These are phyloP conservation scores for Haplosporangium sp. DNA, from an alignment of 371 early-diverging fungal species.

Conservation along the genomic window DNA sequence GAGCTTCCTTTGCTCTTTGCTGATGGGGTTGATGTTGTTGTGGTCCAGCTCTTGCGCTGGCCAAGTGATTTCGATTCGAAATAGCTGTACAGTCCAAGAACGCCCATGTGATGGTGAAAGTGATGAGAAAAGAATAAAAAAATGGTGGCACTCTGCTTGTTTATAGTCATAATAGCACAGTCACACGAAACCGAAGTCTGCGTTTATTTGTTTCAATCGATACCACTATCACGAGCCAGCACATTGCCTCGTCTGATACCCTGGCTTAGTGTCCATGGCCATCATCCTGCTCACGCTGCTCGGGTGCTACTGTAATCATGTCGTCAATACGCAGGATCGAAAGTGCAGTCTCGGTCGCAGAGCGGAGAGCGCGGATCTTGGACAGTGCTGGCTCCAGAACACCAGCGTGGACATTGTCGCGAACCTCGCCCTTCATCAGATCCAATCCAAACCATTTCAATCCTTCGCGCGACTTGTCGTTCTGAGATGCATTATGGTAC, in stretches of 20 bases:
- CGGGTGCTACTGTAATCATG: constrained; percentile 85
- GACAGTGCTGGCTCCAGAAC: constrained; percentile 99
- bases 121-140: too few relatives aligned
- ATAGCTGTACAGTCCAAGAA: constrained; percentile 47
- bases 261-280: constrained; percentile 63
- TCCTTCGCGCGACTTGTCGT: constrained; percentile 71
- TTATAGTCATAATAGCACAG: too few relatives aligned
- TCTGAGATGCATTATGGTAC: constrained; percentile 91
- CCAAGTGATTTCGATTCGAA: constrained; percentile 51
- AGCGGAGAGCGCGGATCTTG: constrained; percentile 98
- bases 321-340: constrained; percentile 99
- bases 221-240: too few relatives aligned
- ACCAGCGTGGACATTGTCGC: constrained; percentile 97
- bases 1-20: background rate
- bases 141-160: too few relatives aligned
- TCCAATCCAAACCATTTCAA: constrained; percentile 96
- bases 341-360: constrained; percentile 99
- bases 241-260: too few relatives aligned
- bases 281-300: constrained; percentile 63
- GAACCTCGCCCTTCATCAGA: constrained; percentile 91
- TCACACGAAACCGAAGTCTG: too few relatives aligned
- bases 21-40: background rate
- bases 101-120: constrained; percentile 45
- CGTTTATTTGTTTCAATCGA: too few relatives aligned
- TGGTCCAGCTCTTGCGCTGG: constrained; percentile 44